These are phyloP conservation scores for Trichoderma atroviride DNA, from an alignment of 2,329 filamentous ascomycete species.

Conservation along the genomic window DNA sequence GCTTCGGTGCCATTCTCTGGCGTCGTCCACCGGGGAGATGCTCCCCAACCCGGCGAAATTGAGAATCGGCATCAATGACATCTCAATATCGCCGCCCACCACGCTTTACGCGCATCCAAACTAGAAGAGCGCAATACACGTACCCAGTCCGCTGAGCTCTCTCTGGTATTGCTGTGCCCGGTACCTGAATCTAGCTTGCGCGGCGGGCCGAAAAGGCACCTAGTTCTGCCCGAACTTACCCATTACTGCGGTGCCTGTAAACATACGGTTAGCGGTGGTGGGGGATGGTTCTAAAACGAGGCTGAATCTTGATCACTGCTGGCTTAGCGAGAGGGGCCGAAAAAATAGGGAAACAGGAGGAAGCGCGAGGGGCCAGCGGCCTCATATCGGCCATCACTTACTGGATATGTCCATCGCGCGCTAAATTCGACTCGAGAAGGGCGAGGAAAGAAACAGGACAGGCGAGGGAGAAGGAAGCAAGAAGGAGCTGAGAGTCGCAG, in stretches of 20 bases:
- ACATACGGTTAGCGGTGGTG: background rate
- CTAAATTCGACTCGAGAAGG: background rate
- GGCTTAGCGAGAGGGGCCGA: background rate
- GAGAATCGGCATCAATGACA: too few relatives aligned
- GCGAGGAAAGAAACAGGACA: background rate
- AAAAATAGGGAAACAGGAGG: background rate
- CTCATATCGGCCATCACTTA: background rate
- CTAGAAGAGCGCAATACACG: background rate
- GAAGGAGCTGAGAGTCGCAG: too few relatives aligned
- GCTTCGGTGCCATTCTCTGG: background rate
- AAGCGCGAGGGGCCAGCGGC: background rate
- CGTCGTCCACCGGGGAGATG: too few relatives aligned
- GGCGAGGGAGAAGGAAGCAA: background rate
- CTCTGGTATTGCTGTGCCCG: background rate
- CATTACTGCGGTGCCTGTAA: background rate
- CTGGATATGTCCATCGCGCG: background rate
- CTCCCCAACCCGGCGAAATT: too few relatives aligned
- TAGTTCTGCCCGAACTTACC: background rate
- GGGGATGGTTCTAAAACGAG: background rate
- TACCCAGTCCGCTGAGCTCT: background rate
- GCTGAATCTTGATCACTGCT: background rate
- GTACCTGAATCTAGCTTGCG: background rate
- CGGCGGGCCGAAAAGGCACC: constrained; percentile 1
- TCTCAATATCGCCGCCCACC: background rate
- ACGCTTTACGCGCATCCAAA: background rate